Evolutionary conservation across 768 basidiomycete genomes (phyloP).

Genomic region (Daedaleopsis nitida): DNA sequence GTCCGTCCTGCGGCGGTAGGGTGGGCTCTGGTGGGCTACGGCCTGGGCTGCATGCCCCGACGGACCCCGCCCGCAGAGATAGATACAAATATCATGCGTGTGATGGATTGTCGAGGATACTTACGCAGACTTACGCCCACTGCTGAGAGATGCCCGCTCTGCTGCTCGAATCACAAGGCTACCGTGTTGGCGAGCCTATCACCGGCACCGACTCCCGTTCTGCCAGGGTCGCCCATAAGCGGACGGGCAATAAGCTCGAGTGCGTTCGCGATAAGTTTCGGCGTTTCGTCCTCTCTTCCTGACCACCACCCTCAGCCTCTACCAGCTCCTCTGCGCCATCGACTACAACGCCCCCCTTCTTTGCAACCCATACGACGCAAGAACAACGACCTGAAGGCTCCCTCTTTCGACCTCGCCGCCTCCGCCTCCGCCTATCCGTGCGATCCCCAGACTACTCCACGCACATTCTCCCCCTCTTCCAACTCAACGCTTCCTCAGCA

Average conservation of each 20-base stretch:
- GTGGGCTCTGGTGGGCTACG: conserved; percentile 5
- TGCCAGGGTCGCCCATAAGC: conserved; percentile 15
- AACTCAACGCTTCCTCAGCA: neutral
- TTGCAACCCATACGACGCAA: neutral
- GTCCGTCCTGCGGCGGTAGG: neutral
- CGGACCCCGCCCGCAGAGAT: neutral
- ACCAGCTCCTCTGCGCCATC: conserved; percentile 22
- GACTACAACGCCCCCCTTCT: conserved; percentile 9
- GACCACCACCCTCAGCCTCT: conserved; percentile 27
- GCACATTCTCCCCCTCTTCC: conserved; percentile 1
- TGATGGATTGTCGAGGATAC: too few relatives aligned
- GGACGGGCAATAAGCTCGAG: conserved; percentile 23
- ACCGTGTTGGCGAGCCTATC: conserved; percentile 13
- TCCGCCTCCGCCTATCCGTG: neutral
- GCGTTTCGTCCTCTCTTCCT: conserved; percentile 19
- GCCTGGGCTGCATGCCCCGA: neutral
- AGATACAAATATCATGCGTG: neutral
- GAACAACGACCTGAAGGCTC: neutral
- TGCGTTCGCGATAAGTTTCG: conserved; percentile 28
- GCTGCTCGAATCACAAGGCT: conserved; percentile 16
- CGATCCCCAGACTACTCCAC: conserved; percentile 7
- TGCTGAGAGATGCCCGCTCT: conserved; percentile 15
- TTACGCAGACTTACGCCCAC: neutral
- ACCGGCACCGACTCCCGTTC: too few relatives aligned
- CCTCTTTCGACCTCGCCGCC: neutral